Evolutionary conservation across 805 yeast genomes (phyloP), one percentile per base, ranked within the genome.

Genomic region (Ogataea methylovora): DNA sequence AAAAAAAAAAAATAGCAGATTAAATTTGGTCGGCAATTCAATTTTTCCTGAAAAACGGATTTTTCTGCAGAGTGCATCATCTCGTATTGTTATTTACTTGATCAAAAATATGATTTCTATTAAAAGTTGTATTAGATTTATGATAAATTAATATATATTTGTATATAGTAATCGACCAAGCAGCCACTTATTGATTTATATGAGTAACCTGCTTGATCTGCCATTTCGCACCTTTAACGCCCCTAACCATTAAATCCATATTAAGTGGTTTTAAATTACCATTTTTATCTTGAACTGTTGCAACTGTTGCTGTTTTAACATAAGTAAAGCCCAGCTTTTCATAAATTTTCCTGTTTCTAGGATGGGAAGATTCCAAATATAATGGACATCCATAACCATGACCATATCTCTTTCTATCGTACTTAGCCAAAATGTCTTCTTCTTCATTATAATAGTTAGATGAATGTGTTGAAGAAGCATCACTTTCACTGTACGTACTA

Each of bases 351-450:
- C 74, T 58, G 48, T 75, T 76, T 35, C 65, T 60, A 9, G 70
- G 70, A 52, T 71, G 73, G 18, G 81, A 72, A 31, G 75, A 65
- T 52, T 76, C 83, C 40, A 76, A 62, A 51, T 76, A 76, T 37
- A 66, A 51, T 11, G 61, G 54, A 26, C 58, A 55, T 19, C 61
- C 61, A 12, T 51, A 37, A 41, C 65, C 54, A 32, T 46, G 32
- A 41, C 34, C 30, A 29, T 29, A 18, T 13, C 12, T 15, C 16
- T 17, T 14, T 13, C 33, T 42, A 38, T 56, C 61, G 34, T 56
- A 56, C 30, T 56, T 53, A 4, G 56, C 52, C 22, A 56, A 37
- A 12, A 56, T 51, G 29, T 56, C 61, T n/a, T 54, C 50, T 8
- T 56, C 61, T 35, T 56, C 61, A 22, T 51, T 48, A 34, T 56